Percentiles rank a stretch among this genome's conserved stretches.
These are phyloP conservation scores for Alternaria ethzedia DNA, from an alignment of 2,329 filamentous ascomycete genomes.

Conservation along the genomic window DNA sequence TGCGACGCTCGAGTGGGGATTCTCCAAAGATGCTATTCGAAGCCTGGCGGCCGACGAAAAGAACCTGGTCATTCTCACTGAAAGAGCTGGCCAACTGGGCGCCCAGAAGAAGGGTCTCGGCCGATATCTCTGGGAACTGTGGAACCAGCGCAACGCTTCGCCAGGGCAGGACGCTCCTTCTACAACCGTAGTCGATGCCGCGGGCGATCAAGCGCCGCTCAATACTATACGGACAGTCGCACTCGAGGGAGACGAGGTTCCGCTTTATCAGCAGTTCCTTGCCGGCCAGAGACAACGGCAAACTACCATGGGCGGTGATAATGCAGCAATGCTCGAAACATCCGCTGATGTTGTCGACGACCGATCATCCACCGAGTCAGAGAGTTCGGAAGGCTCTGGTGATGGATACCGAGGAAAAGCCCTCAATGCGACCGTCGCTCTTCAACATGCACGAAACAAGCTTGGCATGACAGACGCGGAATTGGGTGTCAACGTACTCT, in stretches of 20 bases:
- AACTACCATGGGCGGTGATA: constrained; percentile 73
- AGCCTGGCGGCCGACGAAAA: constrained; percentile 75
- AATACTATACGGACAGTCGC: constrained; percentile 60
- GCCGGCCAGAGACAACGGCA: constrained; percentile 87
- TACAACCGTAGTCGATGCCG: constrained; percentile 69
- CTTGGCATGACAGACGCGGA: constrained; percentile 87
- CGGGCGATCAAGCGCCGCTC: constrained; percentile 53
- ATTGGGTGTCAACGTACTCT: constrained; percentile 85
- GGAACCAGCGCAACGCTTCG: constrained; percentile 36
- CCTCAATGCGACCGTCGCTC: constrained; percentile 83
- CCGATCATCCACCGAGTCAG: constrained; percentile 83
- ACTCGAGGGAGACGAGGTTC: constrained; percentile 76
- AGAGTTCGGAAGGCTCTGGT: constrained; percentile 86
- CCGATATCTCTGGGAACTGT: constrained; percentile 73
- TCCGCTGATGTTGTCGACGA: constrained; percentile 80
- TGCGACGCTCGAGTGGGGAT: constrained; percentile 90
- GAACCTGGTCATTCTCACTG: constrained; percentile 88
- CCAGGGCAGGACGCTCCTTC: constrained; percentile 32
- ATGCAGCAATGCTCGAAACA: constrained; percentile 69
- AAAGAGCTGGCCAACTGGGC: constrained; percentile 63
- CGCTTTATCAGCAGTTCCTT: constrained; percentile 88
- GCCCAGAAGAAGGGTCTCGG: constrained; percentile 59
- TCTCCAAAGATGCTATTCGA: constrained; percentile 80
- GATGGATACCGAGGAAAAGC: constrained; percentile 78
- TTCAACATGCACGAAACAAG: constrained; percentile 81